phyloP scores from a whole-genome alignment of 31 red algal species.

The Porphyra umbilicalis region DNA sequence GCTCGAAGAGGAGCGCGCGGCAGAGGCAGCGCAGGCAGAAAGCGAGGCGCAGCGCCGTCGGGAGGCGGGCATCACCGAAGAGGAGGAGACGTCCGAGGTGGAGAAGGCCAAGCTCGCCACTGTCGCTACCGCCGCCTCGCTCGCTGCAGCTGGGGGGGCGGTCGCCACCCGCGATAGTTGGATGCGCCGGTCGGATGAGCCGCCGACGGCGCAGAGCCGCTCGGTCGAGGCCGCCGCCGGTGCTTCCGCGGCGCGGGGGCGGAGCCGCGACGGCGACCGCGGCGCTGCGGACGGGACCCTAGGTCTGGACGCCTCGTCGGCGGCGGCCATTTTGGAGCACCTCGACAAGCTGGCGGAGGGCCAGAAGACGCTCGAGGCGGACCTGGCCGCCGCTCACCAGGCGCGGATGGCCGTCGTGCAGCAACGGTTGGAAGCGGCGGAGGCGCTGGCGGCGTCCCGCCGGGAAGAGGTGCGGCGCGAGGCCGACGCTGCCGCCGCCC shows the following conservation, averaged over 20 bases:
- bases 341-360: conserved; percentile 55
- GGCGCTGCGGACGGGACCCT: conserved; percentile 51
- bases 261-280: too few species aligned
- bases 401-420: conserved; percentile 52
- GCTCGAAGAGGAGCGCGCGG: neutral
- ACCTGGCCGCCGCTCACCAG: conserved; percentile 51
- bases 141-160: conserved; percentile 2
- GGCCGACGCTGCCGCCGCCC: neutral
- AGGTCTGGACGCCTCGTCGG: conserved; percentile 57
- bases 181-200: neutral
- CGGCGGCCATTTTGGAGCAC: conserved; percentile 40
- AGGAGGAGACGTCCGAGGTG: neutral
- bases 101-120: neutral
- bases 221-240: too few species aligned
- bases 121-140: neutral
- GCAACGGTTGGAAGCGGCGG: conserved; percentile 37
- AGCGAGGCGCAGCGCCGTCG: neutral
- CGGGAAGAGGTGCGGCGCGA: neutral
- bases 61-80: neutral
- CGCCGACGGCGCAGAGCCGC: too few species aligned
- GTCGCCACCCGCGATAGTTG: neutral
- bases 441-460: conserved; percentile 41
- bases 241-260: too few species aligned
- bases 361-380: conserved; percentile 35
- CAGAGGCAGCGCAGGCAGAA: neutral